Evolutionary conservation across 306 rosid genomes (phyloP).

Genomic region (Cucumis melo): DNA sequence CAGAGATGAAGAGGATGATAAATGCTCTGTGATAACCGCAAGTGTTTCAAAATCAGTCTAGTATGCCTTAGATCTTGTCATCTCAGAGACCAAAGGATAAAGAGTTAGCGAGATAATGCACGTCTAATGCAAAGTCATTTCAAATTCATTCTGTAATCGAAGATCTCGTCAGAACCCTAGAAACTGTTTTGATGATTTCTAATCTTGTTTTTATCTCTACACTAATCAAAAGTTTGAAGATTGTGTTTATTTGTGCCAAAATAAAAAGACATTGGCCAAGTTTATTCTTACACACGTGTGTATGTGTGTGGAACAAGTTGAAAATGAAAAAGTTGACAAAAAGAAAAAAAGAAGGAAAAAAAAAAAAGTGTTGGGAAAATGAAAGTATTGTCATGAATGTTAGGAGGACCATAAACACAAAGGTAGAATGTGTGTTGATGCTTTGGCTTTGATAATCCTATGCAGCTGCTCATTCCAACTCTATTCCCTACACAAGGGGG

Average conservation of each 20-base stretch:
- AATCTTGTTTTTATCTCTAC: not conserved
- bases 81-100: not conserved
- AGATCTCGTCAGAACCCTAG: not conserved
- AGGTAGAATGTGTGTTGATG: conserved; percentile 1
- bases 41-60: not conserved
- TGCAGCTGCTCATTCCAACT: not conserved
- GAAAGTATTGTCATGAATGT: not conserved
- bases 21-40: conserved; percentile 45
- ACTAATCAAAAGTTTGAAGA: not conserved
- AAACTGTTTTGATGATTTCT: not conserved
- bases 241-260: not conserved
- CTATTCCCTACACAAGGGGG: not conserved
- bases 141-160: not conserved
- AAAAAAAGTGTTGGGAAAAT: not conserved
- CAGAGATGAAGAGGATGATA: conserved; percentile 95
- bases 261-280: not conserved
- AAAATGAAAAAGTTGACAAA: conserved; percentile 2
- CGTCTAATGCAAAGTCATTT: not conserved
- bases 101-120: not conserved
- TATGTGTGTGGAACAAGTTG: not conserved
- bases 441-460: not conserved
- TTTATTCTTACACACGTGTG: not conserved
- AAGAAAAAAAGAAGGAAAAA: not conserved
- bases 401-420: conserved; percentile 1
- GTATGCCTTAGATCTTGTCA: not conserved